Conservation (phyloP, 495 filamentous ascomycete genomes). For the Endocarpon pusillum region DNA sequence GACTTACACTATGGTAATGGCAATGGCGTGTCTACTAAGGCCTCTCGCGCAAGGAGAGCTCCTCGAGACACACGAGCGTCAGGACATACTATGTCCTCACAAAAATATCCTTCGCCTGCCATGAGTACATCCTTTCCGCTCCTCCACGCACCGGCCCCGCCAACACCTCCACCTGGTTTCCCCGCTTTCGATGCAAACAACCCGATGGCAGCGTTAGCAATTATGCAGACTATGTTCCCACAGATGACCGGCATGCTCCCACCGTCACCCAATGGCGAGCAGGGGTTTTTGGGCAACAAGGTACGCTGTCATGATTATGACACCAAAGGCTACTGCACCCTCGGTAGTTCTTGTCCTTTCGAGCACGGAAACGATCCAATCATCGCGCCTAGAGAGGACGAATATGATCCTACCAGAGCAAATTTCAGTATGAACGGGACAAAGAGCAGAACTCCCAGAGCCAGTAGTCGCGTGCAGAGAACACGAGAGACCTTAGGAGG, state of each 20-base stretch:
- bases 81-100: no score
- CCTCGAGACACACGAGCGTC: no score
- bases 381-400: slow-evolving; percentile 30
- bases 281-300: slow-evolving; percentile 25
- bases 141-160: not conserved
- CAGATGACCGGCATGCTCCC: slow-evolving; percentile 35
- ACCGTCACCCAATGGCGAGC: slow-evolving; percentile 13
- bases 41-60: no score
- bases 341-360: slow-evolving; percentile 62
- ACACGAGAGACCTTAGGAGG: no score
- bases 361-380: slow-evolving; percentile 54
- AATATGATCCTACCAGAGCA: slow-evolving; percentile 74
- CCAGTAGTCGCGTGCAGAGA: slow-evolving; percentile 32
- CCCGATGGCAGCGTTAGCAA: slow-evolving; percentile 52
- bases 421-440: slow-evolving; percentile 24
- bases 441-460: slow-evolving; percentile 22
- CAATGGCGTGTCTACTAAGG: no score
- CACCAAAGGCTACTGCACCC: slow-evolving; percentile 67
- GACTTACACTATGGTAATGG: no score
- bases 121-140: not conserved
- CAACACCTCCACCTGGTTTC: slow-evolving; percentile 21
- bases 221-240: slow-evolving; percentile 52
- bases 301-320: slow-evolving; percentile 77
- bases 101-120: no score
- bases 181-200: slow-evolving; percentile 43